Evolutionary conservation across 208 protist species (phyloP), one percentile per base, ranked within the genome.

Genomic region (Leishmania major): DNA sequence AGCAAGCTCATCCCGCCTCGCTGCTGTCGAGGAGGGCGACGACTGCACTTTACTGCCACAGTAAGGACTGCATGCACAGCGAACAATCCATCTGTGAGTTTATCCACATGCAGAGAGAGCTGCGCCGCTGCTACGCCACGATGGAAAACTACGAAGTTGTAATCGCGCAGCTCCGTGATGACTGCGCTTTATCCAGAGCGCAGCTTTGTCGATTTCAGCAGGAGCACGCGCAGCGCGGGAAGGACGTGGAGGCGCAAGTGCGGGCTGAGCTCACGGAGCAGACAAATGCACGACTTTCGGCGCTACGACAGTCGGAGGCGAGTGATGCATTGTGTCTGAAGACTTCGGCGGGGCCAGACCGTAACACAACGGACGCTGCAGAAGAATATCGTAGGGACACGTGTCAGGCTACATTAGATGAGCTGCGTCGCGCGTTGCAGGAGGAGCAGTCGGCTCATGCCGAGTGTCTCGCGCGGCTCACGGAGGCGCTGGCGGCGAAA

Each of bases 1-100:
- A 51, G 73, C 73, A 37, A 45, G 31, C 19, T 2, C 15, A 47
- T 62, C 28, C 73, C n/a, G 1, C 53, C 35, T 74, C 35, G 25
- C 13, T 49, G 62, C 59, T 45, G 17, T 67, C 78, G 66, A 75
- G 25, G 31, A 47, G 62, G 2, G 66, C 28, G 11, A n/a, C 37
- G 15, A 28, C 10, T 40, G 28, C 6, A 11, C 37, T 25, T 15
- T 55, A 49, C 67, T 92, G 92, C 81, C 57, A 55, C 22, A 87
- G 93, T 70, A 35, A 8, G 3, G 53, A 31, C 37, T 94, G 93
- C 85, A 87, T 96, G 67, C 93, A 94, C 87, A 91, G 91, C 81
- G 88, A 90, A n/a, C 59, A 88, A 59, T 89, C 87, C n/a, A 96
- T 96, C 75, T 81, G 92, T 62, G 87, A 94, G 79, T 94, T 90